These are phyloP conservation scores for Aschersonia sp. DNA, from an alignment of 2,329 filamentous ascomycete genomes.

Conservation along the genomic window DNA sequence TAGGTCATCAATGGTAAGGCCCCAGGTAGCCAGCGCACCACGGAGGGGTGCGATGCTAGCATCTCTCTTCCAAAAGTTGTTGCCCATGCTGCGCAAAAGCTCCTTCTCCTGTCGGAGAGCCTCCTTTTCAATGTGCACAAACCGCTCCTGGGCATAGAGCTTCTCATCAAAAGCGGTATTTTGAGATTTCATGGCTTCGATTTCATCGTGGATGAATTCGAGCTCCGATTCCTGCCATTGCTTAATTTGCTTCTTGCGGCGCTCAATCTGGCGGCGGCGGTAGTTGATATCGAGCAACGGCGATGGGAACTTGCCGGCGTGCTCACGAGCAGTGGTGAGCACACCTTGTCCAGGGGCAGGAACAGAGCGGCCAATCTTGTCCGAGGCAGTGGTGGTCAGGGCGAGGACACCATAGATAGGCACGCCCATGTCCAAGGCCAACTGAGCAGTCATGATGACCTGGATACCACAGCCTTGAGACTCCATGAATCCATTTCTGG, in stretches of 20 bases:
- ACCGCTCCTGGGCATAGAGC: constrained; percentile 75
- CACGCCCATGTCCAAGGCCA: constrained; percentile 95
- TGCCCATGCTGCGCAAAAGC: constrained; percentile 80
- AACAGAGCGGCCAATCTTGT: constrained; percentile 97
- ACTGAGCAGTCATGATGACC: constrained; percentile 92
- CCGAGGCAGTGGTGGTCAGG: constrained; percentile 87
- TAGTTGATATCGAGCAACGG: constrained; percentile 96
- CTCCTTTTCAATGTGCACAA: constrained; percentile 72
- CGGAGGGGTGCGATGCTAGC: constrained; percentile 85
- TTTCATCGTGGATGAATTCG: constrained; percentile 83
- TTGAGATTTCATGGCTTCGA: constrained; percentile 77
- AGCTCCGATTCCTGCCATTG: constrained; percentile 93
- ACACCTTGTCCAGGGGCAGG: constrained; percentile 95
- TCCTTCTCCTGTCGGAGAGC: constrained; percentile 86
- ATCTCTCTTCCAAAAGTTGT: constrained; percentile 98
- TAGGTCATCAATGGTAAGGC: constrained; percentile 91
- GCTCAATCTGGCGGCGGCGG: constrained; percentile 84
- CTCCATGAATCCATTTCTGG: constrained; percentile 97
- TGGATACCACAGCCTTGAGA: constrained; percentile 97
- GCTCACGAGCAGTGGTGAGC: constrained; percentile 85
- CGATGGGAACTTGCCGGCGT: constrained; percentile 81
- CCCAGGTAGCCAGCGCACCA: constrained; percentile 93
- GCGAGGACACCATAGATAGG: constrained; percentile 93
- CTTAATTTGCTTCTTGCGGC: constrained; percentile 87
- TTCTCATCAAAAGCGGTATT: constrained; percentile 61